phyloP scores from a whole-genome alignment of 805 yeast species.

The Candida khao-thaluensis region DNA sequence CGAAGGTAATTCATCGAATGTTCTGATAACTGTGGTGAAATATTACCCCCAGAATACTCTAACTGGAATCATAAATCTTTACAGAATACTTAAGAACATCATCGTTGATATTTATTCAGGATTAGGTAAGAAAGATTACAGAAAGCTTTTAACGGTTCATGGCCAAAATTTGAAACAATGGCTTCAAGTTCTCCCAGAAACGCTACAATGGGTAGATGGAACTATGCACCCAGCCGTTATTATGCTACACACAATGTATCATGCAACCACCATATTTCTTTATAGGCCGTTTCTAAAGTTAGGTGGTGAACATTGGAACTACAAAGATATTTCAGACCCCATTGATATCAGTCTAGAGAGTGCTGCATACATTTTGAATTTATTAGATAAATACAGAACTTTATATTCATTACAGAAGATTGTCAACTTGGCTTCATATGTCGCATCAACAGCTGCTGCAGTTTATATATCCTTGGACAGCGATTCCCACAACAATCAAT shows the following conservation, averaged over 20 bases:
- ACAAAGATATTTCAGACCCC: conserved; percentile 10
- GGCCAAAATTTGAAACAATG: conserved; percentile 6
- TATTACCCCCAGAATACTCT: conserved; percentile 12
- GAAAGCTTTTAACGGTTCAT: conserved; percentile 4
- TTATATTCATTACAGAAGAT: conserved; percentile 10
- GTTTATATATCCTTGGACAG: conserved; percentile 7
- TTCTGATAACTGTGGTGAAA: not conserved
- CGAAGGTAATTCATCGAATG: not conserved
- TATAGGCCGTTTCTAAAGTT: conserved; percentile 13
- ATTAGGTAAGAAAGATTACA: conserved; percentile 6
- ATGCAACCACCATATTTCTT: conserved; percentile 12
- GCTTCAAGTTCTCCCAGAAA: conserved; percentile 7
- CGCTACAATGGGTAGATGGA: conserved; percentile 1
- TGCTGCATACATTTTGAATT: conserved; percentile 6
- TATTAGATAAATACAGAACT: conserved; percentile 7
- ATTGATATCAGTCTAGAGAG: conserved; percentile 7
- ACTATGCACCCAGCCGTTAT: conserved; percentile 12
- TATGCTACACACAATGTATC: conserved; percentile 15
- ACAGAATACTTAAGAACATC: conserved; percentile 9
- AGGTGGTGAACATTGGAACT: conserved; percentile 9
- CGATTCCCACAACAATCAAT: not conserved
- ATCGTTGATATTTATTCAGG: conserved; percentile 9
- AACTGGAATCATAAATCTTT: conserved; percentile 7
- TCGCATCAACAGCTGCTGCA: conserved; percentile 11
- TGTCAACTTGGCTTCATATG: conserved; percentile 12